These are phyloP conservation scores for Monosporozyma solicola DNA, from an alignment of 805 yeast species.

Conservation along the genomic window DNA sequence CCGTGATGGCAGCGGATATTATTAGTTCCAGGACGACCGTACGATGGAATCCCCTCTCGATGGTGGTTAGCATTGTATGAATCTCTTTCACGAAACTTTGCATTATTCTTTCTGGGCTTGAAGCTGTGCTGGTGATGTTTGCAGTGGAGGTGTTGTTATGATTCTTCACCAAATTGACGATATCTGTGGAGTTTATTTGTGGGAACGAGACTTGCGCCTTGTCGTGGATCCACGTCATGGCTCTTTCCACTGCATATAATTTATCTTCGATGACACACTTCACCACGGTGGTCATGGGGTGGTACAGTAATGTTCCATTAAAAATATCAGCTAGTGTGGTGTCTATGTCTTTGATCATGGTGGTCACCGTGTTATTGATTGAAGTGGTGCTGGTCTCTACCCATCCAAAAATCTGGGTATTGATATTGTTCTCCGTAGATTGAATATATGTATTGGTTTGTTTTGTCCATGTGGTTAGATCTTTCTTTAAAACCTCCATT, in stretches of 20 bases:
- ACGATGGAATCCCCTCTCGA: slow-evolving; percentile 24
- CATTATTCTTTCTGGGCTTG: background rate
- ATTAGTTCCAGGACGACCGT: slow-evolving; percentile 38
- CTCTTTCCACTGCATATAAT: slow-evolving; percentile 53
- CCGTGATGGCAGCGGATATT: slow-evolving; percentile 37
- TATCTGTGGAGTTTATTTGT: slow-evolving; percentile 31
- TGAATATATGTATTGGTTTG: slow-evolving; percentile 48
- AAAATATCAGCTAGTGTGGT: slow-evolving; percentile 49
- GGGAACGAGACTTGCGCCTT: slow-evolving; percentile 56
- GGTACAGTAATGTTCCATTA: slow-evolving; percentile 56
- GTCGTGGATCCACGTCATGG: slow-evolving; percentile 69
- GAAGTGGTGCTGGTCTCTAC: slow-evolving; percentile 46
- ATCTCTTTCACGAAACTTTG: slow-evolving; percentile 20
- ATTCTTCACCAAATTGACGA: slow-evolving; percentile 7
- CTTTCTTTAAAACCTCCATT: slow-evolving; percentile 21
- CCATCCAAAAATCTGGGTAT: slow-evolving; percentile 60
- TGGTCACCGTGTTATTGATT: slow-evolving; percentile 51
- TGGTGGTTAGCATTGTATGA: slow-evolving; percentile 15
- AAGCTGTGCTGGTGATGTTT: slow-evolving; percentile 4
- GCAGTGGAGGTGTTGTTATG: background rate
- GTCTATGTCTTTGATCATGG: slow-evolving; percentile 53
- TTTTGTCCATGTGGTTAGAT: slow-evolving; percentile 41
- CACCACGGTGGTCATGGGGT: slow-evolving; percentile 57
- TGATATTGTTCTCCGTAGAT: slow-evolving; percentile 43
- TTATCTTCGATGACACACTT: slow-evolving; percentile 76